Percentiles rank a stretch among this genome's conserved stretches.
phyloP scores from a whole-genome alignment of 805 yeast species.

The Kuraishia cidri region DNA sequence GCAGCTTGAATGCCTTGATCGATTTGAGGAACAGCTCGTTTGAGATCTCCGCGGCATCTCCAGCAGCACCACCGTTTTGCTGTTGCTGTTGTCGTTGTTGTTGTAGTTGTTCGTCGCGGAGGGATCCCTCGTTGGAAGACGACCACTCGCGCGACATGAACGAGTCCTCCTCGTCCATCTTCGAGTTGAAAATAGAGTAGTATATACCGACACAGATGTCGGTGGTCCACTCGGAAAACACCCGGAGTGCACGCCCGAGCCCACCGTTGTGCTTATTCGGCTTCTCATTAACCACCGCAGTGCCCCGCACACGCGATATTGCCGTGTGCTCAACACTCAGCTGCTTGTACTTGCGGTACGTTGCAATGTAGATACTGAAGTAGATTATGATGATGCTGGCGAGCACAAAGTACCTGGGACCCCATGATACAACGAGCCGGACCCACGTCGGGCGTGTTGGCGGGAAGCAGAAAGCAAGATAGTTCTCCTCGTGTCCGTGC shows the following conservation, averaged over 20 bases:
- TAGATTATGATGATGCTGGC: constrained; percentile 8
- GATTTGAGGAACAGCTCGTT: constrained; percentile 7
- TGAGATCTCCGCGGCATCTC: constrained; percentile 5
- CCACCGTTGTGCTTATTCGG: constrained; percentile 1
- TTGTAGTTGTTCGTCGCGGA: too few species aligned
- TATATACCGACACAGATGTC: constrained; percentile 8
- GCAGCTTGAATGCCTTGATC: constrained; percentile 8
- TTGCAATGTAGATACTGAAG: constrained; percentile 10
- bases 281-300: too few species aligned
- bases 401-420: constrained; percentile 6
- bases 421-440: constrained; percentile 10
- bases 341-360: constrained; percentile 6
- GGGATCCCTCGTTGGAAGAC: too few species aligned
- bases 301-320: too few species aligned
- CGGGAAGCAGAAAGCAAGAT: constrained; percentile 8
- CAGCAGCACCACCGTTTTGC: too few species aligned
- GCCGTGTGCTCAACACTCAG: constrained; percentile 7
- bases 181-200: too few species aligned
- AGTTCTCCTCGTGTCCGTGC: constrained; percentile 8
- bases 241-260: neutral
- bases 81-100: too few species aligned
- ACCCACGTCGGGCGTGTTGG: constrained; percentile 10
- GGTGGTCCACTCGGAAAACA: neutral
- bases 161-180: too few species aligned
- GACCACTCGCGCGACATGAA: too few species aligned